These are phyloP conservation scores for Botrytis elliptica DNA, from an alignment of 2,329 filamentous ascomycete species.

Conservation along the genomic window DNA sequence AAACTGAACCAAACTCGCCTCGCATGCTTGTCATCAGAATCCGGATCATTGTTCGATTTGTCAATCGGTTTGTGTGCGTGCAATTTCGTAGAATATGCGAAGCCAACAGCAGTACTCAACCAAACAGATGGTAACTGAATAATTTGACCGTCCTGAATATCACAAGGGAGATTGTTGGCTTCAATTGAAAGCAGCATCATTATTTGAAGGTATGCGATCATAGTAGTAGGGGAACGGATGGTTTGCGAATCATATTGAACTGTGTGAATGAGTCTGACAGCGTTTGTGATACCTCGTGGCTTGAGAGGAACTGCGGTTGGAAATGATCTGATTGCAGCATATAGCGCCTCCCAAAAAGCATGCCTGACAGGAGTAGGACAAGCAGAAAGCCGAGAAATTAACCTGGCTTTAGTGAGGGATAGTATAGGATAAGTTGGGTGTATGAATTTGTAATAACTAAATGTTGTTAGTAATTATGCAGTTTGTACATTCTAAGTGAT, in stretches of 20 bases:
- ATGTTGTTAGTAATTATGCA: constrained; percentile 27
- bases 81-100: constrained; percentile 65
- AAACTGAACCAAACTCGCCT: constrained; percentile 71
- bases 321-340: constrained; percentile 57
- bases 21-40: constrained; percentile 61
- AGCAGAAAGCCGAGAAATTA: constrained; percentile 55
- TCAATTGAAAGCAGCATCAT: constrained; percentile 66
- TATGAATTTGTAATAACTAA: constrained; percentile 61
- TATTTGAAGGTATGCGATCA: constrained; percentile 62
- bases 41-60: constrained; percentile 49
- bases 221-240: constrained; percentile 43
- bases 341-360: constrained; percentile 64
- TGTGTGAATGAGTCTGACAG: constrained; percentile 44
- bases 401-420: constrained; percentile 53
- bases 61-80: constrained; percentile 48
- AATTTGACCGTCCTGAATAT: constrained; percentile 44
- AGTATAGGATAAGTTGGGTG: constrained; percentile 68
- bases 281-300: constrained; percentile 43
- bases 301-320: constrained; percentile 40
- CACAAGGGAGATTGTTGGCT: constrained; percentile 52
- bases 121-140: constrained; percentile 50
- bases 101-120: constrained; percentile 63
- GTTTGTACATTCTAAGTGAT: not conserved
- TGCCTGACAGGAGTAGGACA: constrained; percentile 58
- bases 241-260: constrained; percentile 47